Conservation (phyloP, 1,284 basidiomycete species). For the Apiotrichum gamsii region DNA sequence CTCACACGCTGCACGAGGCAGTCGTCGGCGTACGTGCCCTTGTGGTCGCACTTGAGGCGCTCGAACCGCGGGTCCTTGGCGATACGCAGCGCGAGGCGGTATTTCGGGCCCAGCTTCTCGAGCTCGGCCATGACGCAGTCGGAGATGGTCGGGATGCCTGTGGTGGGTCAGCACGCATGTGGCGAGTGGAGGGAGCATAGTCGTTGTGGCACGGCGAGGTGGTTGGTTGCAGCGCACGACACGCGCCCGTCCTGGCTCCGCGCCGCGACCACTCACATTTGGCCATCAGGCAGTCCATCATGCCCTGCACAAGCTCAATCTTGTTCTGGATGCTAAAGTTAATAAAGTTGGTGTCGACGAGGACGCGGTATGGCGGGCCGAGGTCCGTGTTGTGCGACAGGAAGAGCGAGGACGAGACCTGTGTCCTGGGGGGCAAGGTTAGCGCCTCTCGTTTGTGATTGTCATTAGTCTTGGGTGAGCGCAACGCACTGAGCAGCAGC, state of each 20-base stretch:
- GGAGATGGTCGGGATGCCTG: slow-evolving; percentile 96
- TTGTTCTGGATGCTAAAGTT: slow-evolving; percentile 99
- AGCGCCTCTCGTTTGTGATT: too few relatives aligned
- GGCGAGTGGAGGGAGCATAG: neutral
- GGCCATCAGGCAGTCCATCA: slow-evolving; percentile 99
- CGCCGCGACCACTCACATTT: slow-evolving; percentile 67
- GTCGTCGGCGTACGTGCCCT: slow-evolving; percentile 97
- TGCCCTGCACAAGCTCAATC: slow-evolving; percentile 88
- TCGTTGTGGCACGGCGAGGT: neutral
- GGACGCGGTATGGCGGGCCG: slow-evolving; percentile 91
- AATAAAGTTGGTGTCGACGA: slow-evolving; percentile 99
- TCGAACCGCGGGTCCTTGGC: slow-evolving; percentile 97
- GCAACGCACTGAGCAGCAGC: slow-evolving; percentile 21
- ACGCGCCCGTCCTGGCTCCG: neutral
- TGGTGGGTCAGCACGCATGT: neutral
- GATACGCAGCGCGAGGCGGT: slow-evolving; percentile 87
- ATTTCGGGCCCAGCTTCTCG: slow-evolving; percentile 94
- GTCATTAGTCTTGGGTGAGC: slow-evolving; percentile 5
- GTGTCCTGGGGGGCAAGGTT: slow-evolving; percentile 19
- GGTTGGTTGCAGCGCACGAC: neutral
- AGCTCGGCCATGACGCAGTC: slow-evolving; percentile 98
- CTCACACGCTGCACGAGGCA: slow-evolving; percentile 93
- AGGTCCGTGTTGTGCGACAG: slow-evolving; percentile 93
- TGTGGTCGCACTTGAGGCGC: slow-evolving; percentile 81
- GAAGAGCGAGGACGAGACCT: slow-evolving; percentile 57